Evolutionary conservation across 2,329 filamentous ascomycete genomes (phyloP).

Genomic region (Chaetomiaceae sp.): DNA sequence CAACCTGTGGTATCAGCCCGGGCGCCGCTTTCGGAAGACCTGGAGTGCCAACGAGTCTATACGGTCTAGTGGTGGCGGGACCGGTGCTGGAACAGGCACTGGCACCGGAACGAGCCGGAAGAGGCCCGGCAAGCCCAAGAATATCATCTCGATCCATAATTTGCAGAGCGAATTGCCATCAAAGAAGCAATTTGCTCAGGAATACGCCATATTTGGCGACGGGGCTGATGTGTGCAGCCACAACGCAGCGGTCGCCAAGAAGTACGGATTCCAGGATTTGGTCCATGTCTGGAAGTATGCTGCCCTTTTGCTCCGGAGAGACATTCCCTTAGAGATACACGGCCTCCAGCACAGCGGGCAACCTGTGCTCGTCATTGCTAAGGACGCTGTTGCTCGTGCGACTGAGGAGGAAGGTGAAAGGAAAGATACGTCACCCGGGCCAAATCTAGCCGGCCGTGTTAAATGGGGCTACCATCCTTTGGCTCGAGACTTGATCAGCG

Average conservation of each 20-base stretch:
- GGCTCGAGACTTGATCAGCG: constrained; percentile 55
- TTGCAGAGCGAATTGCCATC: constrained; percentile 69
- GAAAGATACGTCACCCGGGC: constrained; percentile 18
- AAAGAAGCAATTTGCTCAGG: constrained; percentile 68
- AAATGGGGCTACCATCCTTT: constrained; percentile 66
- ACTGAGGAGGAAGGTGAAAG: constrained; percentile 22
- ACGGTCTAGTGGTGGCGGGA: constrained; percentile 59
- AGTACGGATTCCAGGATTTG: constrained; percentile 65
- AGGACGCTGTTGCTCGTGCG: constrained; percentile 50
- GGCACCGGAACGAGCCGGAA: constrained; percentile 51
- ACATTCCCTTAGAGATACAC: constrained; percentile 66
- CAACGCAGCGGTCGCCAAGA: constrained; percentile 74
- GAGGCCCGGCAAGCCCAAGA: constrained; percentile 52
- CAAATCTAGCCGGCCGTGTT: constrained; percentile 52
- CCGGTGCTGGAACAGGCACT: constrained; percentile 54
- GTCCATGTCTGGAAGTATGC: constrained; percentile 81
- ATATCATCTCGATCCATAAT: constrained; percentile 69
- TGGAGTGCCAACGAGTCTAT: constrained; percentile 54
- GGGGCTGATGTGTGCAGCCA: constrained; percentile 76
- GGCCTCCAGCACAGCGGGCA: constrained; percentile 48
- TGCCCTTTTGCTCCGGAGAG: constrained; percentile 69
- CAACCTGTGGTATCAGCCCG: constrained; percentile 53
- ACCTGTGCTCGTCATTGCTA: constrained; percentile 65
- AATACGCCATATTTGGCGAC: constrained; percentile 81
- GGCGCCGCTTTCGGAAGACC: constrained; percentile 48